Evolutionary conservation across 1,284 basidiomycete species (phyloP).

Genomic region (Heterobasidion annosum): DNA sequence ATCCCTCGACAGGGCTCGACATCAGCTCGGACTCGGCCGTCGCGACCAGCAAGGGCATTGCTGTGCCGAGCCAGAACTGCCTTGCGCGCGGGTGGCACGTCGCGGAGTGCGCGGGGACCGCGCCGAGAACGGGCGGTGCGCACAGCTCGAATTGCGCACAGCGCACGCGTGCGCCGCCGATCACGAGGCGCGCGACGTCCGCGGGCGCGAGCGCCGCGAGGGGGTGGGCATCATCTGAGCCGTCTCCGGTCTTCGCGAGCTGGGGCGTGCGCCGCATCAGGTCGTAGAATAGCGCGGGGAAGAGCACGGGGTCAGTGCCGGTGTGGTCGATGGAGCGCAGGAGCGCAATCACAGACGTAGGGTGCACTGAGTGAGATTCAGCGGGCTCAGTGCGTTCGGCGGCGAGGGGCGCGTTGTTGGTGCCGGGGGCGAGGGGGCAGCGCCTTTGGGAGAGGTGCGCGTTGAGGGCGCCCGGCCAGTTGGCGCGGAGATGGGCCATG

Average conservation of each 20-base stretch:
- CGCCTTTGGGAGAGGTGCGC: constrained; percentile 2
- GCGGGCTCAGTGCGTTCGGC: not conserved
- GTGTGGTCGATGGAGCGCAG: constrained; percentile 14
- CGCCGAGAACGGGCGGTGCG: no score
- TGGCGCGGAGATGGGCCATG: constrained; percentile 1
- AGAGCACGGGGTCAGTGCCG: constrained; percentile 11
- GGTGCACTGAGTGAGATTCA: constrained; percentile 17
- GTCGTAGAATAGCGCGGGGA: constrained; percentile 20
- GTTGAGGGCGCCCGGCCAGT: constrained; percentile 8
- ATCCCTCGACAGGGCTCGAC: constrained; percentile 2
- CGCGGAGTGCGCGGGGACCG: no score
- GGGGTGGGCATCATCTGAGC: constrained; percentile 16
- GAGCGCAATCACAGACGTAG: constrained; percentile 17
- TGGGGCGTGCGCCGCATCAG: constrained; percentile 17
- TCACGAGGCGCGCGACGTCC: constrained; percentile 17
- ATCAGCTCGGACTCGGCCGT: not conserved
- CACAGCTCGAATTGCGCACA: constrained; percentile 8
- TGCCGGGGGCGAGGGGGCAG: no score
- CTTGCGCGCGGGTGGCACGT: no score
- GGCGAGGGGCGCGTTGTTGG: no score
- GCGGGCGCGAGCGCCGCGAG: constrained; percentile 15
- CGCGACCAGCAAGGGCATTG: no score
- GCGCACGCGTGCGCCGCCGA: constrained; percentile 17
- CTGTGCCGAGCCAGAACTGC: no score
- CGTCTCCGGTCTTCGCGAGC: constrained; percentile 8